A percentile compares a stretch with the other conserved stretches of the same genome.
Conservation (phyloP, 805 yeast species). For the Schwanniomyces yamadae region DNA sequence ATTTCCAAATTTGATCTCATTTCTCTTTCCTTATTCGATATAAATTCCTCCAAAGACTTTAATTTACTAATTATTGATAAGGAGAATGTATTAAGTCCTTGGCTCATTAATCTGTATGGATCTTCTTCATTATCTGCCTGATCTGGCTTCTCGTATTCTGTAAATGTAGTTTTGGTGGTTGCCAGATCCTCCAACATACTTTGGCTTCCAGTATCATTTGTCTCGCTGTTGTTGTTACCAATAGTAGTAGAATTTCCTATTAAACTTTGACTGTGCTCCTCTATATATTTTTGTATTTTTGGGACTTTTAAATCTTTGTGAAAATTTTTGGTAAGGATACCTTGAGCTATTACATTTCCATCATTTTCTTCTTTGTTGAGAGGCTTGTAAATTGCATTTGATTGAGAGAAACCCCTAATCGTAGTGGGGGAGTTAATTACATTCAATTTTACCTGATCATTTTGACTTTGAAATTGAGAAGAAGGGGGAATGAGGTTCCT, state of each 20-base stretch:
- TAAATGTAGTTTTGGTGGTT: slow-evolving; percentile 7
- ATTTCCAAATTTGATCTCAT: slow-evolving; percentile 12
- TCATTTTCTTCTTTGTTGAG: background rate
- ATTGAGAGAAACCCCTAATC: too few relatives aligned
- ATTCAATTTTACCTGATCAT: too few relatives aligned
- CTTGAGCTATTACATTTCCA: background rate
- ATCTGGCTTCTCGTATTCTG: slow-evolving; percentile 1
- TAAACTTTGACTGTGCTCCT: background rate
- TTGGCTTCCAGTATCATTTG: too few relatives aligned
- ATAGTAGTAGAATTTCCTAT: slow-evolving; percentile 1
- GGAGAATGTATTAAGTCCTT: slow-evolving; percentile 10
- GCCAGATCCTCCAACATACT: slow-evolving; percentile 1
- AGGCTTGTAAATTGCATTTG: too few relatives aligned
- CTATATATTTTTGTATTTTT: background rate
- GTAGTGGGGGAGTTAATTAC: too few relatives aligned
- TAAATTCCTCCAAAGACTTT: slow-evolving; percentile 11
- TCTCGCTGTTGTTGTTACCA: background rate
- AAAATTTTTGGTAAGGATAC: background rate
- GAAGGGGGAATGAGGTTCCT: background rate
- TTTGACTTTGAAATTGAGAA: background rate
- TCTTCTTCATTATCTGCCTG: background rate
- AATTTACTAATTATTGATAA: slow-evolving; percentile 11
- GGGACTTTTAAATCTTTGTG: too few relatives aligned
- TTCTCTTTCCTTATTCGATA: slow-evolving; percentile 9
- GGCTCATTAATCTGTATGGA: slow-evolving; percentile 8